Evolutionary conservation across 2,329 filamentous ascomycete genomes (phyloP), one percentile per base, ranked within the genome.

Genomic region (Fusarium protoensiforme): DNA sequence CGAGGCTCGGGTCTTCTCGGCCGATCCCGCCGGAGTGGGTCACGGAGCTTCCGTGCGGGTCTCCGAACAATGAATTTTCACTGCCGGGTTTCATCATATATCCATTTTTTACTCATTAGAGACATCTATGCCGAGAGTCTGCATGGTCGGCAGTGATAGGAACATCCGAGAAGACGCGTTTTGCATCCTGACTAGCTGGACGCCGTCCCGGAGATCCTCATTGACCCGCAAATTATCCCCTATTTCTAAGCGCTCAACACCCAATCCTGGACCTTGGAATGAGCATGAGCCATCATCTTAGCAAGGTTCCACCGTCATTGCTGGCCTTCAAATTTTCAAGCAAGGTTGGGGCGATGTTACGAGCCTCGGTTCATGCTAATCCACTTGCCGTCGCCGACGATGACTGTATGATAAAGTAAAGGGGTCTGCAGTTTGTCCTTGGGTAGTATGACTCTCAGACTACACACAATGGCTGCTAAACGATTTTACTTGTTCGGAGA

Each of bases 401-500:
- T 51, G 46, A 51, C 24, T 51, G n/a, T 51, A 51, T 51, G 46
- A 51, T 51, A 51, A 43, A 51, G 73, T 72, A 72, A 73, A 73
- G 70, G 36, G 56, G 33, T 29, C 56, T 41, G 43, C 67, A 60
- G 36, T 51, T 51, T 57, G 54, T 22, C 27, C 20, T 36, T 35
- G 16, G 22, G 22, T 46, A 46, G 41, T 27, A 22, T 27, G 24
- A 46, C 24, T 27, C 22, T 46, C 53, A 35, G 20, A 36, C 53
- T 29, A 22, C 56, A 61, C 51, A 64, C 54, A 61, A 84, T 85
- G 81, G 75, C 80, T 36, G 78, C 78, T 43, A 81, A 83, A 75
- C 76, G 78, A 43, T 86, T 86, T 61, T 81, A 84, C 64, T 82
- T 86, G 22, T 71, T 84, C 59, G 85, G 85, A 60, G 78, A 80